Evolutionary conservation across 2,329 filamentous ascomycete species (phyloP).

Genomic region (Amauroascus verrucosus): DNA sequence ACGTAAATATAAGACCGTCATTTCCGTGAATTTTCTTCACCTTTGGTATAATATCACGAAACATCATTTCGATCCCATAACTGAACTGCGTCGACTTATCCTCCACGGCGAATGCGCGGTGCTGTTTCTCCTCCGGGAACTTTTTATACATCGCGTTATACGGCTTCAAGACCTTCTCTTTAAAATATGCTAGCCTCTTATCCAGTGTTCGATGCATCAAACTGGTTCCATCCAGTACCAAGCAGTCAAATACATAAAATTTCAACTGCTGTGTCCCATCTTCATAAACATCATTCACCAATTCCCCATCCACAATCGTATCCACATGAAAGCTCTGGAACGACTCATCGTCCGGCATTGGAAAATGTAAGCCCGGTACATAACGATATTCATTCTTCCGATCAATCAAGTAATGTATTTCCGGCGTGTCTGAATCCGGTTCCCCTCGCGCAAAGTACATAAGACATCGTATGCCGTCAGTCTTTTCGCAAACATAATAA

Average conservation of each 20-base stretch:
- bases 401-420: constrained; percentile 87
- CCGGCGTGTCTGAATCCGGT: constrained; percentile 48
- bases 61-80: constrained; percentile 88
- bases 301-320: constrained; percentile 84
- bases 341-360: constrained; percentile 53
- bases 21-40: constrained; percentile 72
- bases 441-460: constrained; percentile 63
- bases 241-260: constrained; percentile 86
- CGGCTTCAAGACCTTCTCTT: constrained; percentile 65
- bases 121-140: constrained; percentile 59
- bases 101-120: constrained; percentile 69
- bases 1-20: constrained; percentile 97
- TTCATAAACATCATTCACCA: constrained; percentile 70
- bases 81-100: constrained; percentile 83
- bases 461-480: constrained; percentile 90
- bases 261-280: constrained; percentile 60
- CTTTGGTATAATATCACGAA: constrained; percentile 69
- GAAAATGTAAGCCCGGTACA: constrained; percentile 71
- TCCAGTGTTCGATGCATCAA: constrained; percentile 72
- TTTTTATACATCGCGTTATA: constrained; percentile 64
- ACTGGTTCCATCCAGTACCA: constrained; percentile 61
- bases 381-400: constrained; percentile 96
- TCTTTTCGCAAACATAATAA: constrained; percentile 98
- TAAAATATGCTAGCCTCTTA: constrained; percentile 80
- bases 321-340: constrained; percentile 59